These are phyloP conservation scores for Iodosphaeria phyllophila DNA, from an alignment of 2,329 filamentous ascomycete species.

Conservation along the genomic window DNA sequence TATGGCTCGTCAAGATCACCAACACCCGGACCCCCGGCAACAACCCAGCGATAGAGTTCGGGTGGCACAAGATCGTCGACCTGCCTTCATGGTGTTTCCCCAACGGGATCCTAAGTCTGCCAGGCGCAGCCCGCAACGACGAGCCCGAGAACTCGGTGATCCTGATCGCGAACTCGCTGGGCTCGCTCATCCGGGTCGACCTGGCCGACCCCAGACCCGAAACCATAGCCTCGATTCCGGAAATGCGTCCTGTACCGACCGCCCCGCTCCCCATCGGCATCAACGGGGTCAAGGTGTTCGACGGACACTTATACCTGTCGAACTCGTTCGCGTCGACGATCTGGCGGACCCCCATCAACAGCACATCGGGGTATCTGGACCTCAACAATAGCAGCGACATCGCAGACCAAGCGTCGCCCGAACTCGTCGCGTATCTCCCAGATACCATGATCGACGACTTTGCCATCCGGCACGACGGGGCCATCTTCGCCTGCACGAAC, in stretches of 20 bases:
- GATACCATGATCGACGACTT: slow-evolving; percentile 1
- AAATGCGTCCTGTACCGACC: slow-evolving; percentile 6
- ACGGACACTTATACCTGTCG: slow-evolving; percentile 7
- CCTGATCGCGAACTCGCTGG: slow-evolving; percentile 7
- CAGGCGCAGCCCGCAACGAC: slow-evolving; percentile 1
- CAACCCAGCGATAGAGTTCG: not conserved
- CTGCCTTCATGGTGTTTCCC: slow-evolving; percentile 4
- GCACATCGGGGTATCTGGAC: too few relatives aligned
- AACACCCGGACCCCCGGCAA: not conserved
- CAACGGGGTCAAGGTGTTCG: slow-evolving; percentile 9
- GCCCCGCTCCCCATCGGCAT: slow-evolving; percentile 4
- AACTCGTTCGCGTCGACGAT: slow-evolving; percentile 5
- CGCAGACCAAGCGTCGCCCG: not conserved
- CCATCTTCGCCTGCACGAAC: slow-evolving; percentile 1
- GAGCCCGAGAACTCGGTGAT: slow-evolving; percentile 4
- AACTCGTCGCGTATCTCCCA: not conserved
- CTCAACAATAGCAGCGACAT: not conserved
- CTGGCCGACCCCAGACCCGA: slow-evolving; percentile 4
- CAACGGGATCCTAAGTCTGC: slow-evolving; percentile 7
- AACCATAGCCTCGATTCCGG: slow-evolving; percentile 6
- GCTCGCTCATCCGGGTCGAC: slow-evolving; percentile 8
- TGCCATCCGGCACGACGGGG: not conserved
- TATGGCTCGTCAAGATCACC: slow-evolving; percentile 4
- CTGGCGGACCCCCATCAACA: slow-evolving; percentile 4
- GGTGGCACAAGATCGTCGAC: slow-evolving; percentile 5